A percentile compares a stretch with the other conserved stretches of the same genome.
Evolutionary conservation across 1,139 yeast species (phyloP).

Genomic region (Lodderomyces orthopsilosis): DNA sequence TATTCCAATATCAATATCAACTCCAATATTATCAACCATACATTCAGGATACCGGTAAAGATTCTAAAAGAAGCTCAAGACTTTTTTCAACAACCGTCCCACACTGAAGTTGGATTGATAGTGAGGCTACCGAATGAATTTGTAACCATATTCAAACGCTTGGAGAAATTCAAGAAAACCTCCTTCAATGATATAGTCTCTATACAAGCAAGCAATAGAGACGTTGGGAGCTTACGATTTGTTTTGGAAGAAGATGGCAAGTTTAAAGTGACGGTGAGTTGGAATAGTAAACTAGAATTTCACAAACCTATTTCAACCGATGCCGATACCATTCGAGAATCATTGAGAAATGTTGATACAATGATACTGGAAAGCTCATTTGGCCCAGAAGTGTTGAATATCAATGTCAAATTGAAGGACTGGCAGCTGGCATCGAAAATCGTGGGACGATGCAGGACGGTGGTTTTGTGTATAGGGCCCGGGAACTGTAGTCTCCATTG

Average conservation of each 20-base stretch:
- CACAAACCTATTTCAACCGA: constrained; percentile 25
- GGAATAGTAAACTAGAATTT: constrained; percentile 51
- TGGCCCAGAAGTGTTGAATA: constrained; percentile 27
- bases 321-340: constrained; percentile 21
- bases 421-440: constrained; percentile 58
- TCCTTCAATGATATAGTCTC: constrained; percentile 30
- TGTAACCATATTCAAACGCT: constrained; percentile 45
- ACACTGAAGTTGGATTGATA: constrained; percentile 46
- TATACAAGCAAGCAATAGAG: constrained; percentile 31
- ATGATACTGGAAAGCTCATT: constrained; percentile 6
- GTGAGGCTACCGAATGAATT: constrained; percentile 51
- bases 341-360: constrained; percentile 10
- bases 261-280: constrained; percentile 50
- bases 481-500: constrained; percentile 56
- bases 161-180: constrained; percentile 53
- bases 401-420: constrained; percentile 48
- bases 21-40: constrained; percentile 47
- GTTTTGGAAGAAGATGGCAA: constrained; percentile 54
- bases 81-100: constrained; percentile 47
- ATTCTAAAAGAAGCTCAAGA: constrained; percentile 48
- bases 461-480: constrained; percentile 49
- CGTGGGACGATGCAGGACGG: constrained; percentile 52
- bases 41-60: constrained; percentile 58
- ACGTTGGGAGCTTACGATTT: constrained; percentile 45
- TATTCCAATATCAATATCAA: constrained; percentile 38